Base-by-base conservation (phyloP, 306 rosid genomes). In the Cucurbita maxima region DNA sequence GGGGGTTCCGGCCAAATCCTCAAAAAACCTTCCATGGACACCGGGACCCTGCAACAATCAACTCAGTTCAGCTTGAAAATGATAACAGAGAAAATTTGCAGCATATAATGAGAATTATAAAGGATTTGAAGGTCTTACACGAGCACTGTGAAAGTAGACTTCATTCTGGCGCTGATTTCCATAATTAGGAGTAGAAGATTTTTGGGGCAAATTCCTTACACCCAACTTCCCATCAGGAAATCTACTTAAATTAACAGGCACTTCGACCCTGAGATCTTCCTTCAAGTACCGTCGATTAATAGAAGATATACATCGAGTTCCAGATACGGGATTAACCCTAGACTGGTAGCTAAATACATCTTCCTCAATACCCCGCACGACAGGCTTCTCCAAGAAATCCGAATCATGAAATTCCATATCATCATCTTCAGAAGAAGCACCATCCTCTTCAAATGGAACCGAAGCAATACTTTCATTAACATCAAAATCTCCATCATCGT, bases 1-100 rank as follows among this genome's bases (percentile, higher is more conserved):
- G 4, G 99, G 99, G 81, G 99, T 89, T 75, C 95, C 95, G 18
- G 76, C 52, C 20, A 81, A 60, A 67, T 86, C 97, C 74, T 82
- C 81, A 60, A 37, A 61, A 63, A 79, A 6, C 43, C 85, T 84
- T 61, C 76, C 82, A 51, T 81, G 79, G 53, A 72, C 78, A 52
- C 71, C 72, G 44, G 81, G 15, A 16, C 78, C 86, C 90, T 83
- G 58, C 78, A 72, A 79, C 54, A 16, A 72, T 72, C 64, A 54
- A 54, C 76, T 53, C 76, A 53, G 25, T 54, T 54, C 45, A 72
- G 44, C 45, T 38, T 30, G 30, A n/a, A 51, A 43, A 20, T 30
- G 54, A 66, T 12, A 5, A 34, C 59, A 14, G 10, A 37, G 61
- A 72, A 36, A 72, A 3, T 10, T 10, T 36, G 50, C n/a, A 16